phyloP scores from a whole-genome alignment of 257 asterid genomes.

The Lycium ferocissimum region DNA sequence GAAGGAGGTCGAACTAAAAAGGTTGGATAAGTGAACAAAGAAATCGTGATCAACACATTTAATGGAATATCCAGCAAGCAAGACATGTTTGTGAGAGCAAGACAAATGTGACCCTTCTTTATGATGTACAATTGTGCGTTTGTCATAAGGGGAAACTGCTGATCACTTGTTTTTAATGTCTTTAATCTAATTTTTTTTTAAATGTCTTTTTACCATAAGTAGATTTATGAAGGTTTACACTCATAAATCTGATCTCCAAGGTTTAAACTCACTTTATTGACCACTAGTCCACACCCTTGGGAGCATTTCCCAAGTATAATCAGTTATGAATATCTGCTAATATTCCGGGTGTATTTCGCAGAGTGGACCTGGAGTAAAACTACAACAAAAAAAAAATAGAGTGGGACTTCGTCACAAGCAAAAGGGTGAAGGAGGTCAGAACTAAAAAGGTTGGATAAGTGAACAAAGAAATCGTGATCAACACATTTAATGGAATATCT shows the following conservation, averaged over 20 bases:
- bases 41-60: neutral
- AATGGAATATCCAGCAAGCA: neutral
- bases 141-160: neutral
- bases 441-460: neutral
- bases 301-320: neutral
- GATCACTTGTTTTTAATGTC: neutral
- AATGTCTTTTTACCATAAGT: neutral
- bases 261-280: neutral
- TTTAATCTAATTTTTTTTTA: neutral
- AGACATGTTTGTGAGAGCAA: conserved; percentile 17
- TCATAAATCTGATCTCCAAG: neutral
- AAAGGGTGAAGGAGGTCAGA: conserved; percentile 10
- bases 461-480: neutral
- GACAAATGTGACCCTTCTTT: conserved; percentile 8
- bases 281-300: conserved; percentile 4
- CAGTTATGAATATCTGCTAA: neutral
- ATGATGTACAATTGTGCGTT: neutral
- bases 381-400: neutral
- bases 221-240: no score
- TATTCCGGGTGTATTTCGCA: neutral
- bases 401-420: neutral
- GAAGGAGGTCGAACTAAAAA: neutral
- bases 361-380: neutral
- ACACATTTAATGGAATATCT: neutral
- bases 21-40: neutral